Evolutionary conservation across 805 yeast species (phyloP), one percentile per base, ranked within the genome.

Genomic region (Suhomyces emberorum): DNA sequence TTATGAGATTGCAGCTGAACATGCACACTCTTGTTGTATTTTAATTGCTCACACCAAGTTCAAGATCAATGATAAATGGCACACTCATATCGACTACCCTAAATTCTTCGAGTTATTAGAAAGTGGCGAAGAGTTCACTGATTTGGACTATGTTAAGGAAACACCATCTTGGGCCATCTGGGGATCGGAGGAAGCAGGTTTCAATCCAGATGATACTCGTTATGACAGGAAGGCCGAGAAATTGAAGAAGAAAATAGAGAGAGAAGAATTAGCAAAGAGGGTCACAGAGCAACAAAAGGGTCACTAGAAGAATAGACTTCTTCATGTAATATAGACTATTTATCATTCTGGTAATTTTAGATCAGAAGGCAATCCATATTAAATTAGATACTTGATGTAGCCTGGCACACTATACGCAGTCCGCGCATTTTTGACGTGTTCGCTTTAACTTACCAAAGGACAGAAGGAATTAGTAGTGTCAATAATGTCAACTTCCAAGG

Each of bases 101-200:
- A 77, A 66, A 42, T 88, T 83, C 57, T 89, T 88, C 52, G 74
- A 80, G 51, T 63, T 88, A 37, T 69, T 87, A 37, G 74, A 74
- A 43, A 61, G 74, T 19, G 95, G 95, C 1, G 58, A 66, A 40
- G 74, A 73, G 12, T 88, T 88, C 56, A 77, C 73, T 14, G 89
- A 88, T 35, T 62, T 86, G 73, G 96, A 89, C 50, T 88, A 88
- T 56, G 68, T 83, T 19, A 70, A 79, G 11, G 81, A 79, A 48
- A 88, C 97, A 0, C 96, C 96, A 0, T 77, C 72, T 20, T 88
- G 95, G 95, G 96, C 97, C 0, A 72, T 81, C 40, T 88, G 87
- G 77, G 97, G 95, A 1, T 77, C 89, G 15, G 73, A 75, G 10
- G 77, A 80, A 49, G 95, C 87, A 12, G 97, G 97, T 1, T 88